Evolutionary conservation across 148 eudicot genomes (phyloP), one percentile per base, ranked within the genome.

Genomic region (Rheum nobile): DNA sequence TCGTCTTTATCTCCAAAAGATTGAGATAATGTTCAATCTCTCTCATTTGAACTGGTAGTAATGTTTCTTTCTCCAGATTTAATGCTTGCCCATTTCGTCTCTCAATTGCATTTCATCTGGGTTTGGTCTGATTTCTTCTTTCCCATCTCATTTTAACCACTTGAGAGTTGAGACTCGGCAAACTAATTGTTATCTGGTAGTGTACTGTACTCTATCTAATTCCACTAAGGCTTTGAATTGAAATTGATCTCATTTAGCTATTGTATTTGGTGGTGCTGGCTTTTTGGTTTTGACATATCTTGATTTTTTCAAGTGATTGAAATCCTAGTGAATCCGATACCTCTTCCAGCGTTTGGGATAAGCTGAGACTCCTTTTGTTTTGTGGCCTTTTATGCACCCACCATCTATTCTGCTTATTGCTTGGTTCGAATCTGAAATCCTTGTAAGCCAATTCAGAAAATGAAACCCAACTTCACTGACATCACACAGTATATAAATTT

Each of bases 341-440:
- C 73, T 21, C 8, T 43, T 22, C 47, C 48, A 43, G 26, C 73
- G 50, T 71, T 22, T 24, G 22, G 47, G 73, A 38, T 21, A 38
- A 71, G 73, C 39, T 26, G 41, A 41, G 50, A 71, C n/a, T 13
- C 73, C 47, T 71, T 41, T 41, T 42, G 11, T 71, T 34, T 43
- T 71, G 73, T 65, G 70, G 70, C 41, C 14, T 32, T 71, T 21
- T 71, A 50, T 50, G 26, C 57, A 50, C 57, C 57, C 57, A 50
- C 26, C 57, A 50, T 6, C 26, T 21, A 22, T 71, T 71, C 73
- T 41, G 28, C 48, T 21, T 24, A 71, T 65, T 65, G 50, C 50
- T 71, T 71, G 50, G 73, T 71, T 71, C 13, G 46, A 71, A 22
- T 71, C 29, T 24, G 70, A 38, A 8, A 39, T 24, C 29, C 41